Evolutionary conservation across 495 filamentous ascomycete species (phyloP).

Genomic region (Penicillium bialowiezense): DNA sequence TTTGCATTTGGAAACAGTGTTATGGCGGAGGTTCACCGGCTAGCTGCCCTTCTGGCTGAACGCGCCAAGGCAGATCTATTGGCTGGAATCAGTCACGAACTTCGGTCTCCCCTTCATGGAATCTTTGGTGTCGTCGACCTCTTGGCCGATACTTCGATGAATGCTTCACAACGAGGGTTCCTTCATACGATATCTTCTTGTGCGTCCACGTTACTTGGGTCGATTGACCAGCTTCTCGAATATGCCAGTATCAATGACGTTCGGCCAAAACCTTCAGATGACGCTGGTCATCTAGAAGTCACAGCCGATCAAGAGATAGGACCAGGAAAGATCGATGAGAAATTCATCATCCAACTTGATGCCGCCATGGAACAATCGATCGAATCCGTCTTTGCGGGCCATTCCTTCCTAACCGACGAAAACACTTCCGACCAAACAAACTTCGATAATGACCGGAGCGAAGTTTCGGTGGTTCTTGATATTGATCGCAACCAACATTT

Average conservation of each 20-base stretch:
- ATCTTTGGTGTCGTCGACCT: slow-evolving; percentile 59
- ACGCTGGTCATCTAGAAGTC: too few species aligned
- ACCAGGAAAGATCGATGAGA: neutral
- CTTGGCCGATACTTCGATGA: slow-evolving; percentile 49
- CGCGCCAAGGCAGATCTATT: slow-evolving; percentile 60
- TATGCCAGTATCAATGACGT: slow-evolving; percentile 37
- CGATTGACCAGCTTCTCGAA: slow-evolving; percentile 61
- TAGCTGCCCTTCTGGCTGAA: slow-evolving; percentile 42
- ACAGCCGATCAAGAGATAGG: too few species aligned
- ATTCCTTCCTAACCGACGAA: slow-evolving; percentile 6
- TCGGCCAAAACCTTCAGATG: neutral
- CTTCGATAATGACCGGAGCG: too few species aligned
- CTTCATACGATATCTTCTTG: slow-evolving; percentile 61
- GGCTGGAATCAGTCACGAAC: slow-evolving; percentile 63
- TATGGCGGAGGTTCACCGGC: slow-evolving; percentile 56
- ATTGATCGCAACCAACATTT: slow-evolving; percentile 25
- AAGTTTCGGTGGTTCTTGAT: slow-evolving; percentile 50
- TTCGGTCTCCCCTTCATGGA: slow-evolving; percentile 62
- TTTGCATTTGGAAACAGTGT: slow-evolving; percentile 55
- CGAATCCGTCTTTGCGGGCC: slow-evolving; percentile 52
- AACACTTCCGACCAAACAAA: neutral
- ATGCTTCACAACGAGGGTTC: slow-evolving; percentile 49
- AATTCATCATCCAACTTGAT: slow-evolving; percentile 31
- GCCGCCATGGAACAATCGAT: slow-evolving; percentile 51
- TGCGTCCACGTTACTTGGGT: slow-evolving; percentile 61